phyloP scores from a whole-genome alignment of 768 basidiomycete genomes.

The Russula sp. region DNA sequence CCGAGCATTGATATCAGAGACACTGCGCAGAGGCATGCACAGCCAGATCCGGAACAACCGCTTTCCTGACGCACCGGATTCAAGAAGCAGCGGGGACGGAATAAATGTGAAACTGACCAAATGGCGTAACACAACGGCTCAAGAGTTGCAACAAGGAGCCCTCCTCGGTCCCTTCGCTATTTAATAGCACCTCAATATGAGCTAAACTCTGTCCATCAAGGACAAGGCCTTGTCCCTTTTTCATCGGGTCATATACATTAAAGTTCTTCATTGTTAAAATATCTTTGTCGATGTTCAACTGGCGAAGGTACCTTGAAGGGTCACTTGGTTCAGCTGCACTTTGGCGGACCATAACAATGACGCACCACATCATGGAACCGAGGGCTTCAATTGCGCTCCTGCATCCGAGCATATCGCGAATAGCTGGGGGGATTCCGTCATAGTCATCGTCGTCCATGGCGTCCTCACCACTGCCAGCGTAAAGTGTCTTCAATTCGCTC shows the following conservation, averaged over 20 bases:
- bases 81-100: neutral
- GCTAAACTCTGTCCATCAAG: slow-evolving; percentile 94
- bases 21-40: slow-evolving; percentile 81
- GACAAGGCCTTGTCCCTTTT: slow-evolving; percentile 73
- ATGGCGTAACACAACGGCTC: slow-evolving; percentile 82
- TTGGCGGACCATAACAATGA: neutral
- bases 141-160: slow-evolving; percentile 82
- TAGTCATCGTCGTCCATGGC: slow-evolving; percentile 42
- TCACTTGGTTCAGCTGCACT: neutral
- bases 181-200: slow-evolving; percentile 88
- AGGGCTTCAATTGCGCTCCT: slow-evolving; percentile 72
- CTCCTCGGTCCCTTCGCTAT: slow-evolving; percentile 90
- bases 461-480: slow-evolving; percentile 39
- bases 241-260: slow-evolving; percentile 95
- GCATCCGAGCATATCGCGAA: slow-evolving; percentile 62
- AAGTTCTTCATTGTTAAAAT: slow-evolving; percentile 95
- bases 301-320: slow-evolving; percentile 60
- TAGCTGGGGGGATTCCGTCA: slow-evolving; percentile 54
- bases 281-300: slow-evolving; percentile 93
- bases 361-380: slow-evolving; percentile 86
- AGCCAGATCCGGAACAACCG: slow-evolving; percentile 96
- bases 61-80: slow-evolving; percentile 50
- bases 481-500: slow-evolving; percentile 59
- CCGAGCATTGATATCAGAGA: slow-evolving; percentile 84
- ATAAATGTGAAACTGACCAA: slow-evolving; percentile 45